Base-by-base conservation (phyloP, 73 alveolate genomes). In the Blepharisma japonicum region DNA sequence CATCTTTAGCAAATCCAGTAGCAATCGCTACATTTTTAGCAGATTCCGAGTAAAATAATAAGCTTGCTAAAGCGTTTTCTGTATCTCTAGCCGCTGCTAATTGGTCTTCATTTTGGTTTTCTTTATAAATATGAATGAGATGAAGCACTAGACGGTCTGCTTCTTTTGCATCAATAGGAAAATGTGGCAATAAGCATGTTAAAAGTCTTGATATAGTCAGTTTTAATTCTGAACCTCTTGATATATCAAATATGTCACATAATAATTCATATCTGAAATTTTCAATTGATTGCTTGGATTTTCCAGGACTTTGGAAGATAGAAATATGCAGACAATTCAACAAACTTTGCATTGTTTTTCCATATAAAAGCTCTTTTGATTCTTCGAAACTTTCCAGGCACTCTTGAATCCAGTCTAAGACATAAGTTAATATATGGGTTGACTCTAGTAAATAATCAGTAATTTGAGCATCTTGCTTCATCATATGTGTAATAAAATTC, bases 391-490 rank as follows among this genome's bases (percentile, higher is more conserved):
- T n/a, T 25, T n/a, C 74, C 47, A 61, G 14, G 49, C 14, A 8
- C 47, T 18, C 74, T 18, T 61, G 47, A 25, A 61, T 61, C 74
- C 74, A 61, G 23, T n/a, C 39, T n/a, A 39, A 20, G 14, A 61
- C 11, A 61, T 61, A 25, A 8, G 18, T 25, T 2, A 61, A 9
- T 8, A 61, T 14, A 5, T 61, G 74, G 14, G 49, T 61, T 0
- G 74, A 18, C 23, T 61, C 74, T 14, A 61, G 48, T 5, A 61
- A 61, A 61, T 61, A 61, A 25, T 61, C 74, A 14, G 23, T 8
- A 20, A 61, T 25, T 61, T 61, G 74, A 20, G 23, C 14, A 9
- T 61, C 74, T 8, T 61, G 14, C 23, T 39, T 61, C 14, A 61
- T 61, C 39, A 61, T 25, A 61, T 61, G 14, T 1, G 74, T 5